These are phyloP conservation scores for Arachis monticola DNA, from an alignment of 331 rosid genomes.

Conservation along the genomic window DNA sequence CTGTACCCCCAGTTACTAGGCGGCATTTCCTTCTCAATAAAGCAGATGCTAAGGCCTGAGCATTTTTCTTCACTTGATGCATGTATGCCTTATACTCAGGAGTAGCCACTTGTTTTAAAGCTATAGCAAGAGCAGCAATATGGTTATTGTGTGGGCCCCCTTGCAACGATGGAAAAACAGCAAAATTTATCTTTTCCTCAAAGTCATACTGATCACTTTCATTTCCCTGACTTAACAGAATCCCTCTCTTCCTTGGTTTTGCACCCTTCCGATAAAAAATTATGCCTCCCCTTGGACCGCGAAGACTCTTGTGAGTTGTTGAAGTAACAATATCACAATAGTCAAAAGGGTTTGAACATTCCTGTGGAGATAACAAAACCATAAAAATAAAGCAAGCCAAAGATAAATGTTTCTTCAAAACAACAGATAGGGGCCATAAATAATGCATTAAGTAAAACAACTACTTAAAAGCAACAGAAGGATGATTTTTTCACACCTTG, in stretches of 20 bases:
- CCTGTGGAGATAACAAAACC: slow-evolving; percentile 50
- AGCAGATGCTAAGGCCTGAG: slow-evolving; percentile 75
- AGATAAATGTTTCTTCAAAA: slow-evolving; percentile 13
- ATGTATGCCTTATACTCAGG: slow-evolving; percentile 77
- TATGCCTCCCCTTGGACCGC: slow-evolving; percentile 94
- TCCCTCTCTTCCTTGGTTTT: slow-evolving; percentile 78
- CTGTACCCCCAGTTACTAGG: slow-evolving; percentile 85
- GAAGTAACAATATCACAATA: slow-evolving; percentile 88
- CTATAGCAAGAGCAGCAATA: slow-evolving; percentile 88
- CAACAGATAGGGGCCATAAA: not conserved
- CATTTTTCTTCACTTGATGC: slow-evolving; percentile 89
- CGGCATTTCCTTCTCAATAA: slow-evolving; percentile 69
- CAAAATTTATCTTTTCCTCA: slow-evolving; percentile 83
- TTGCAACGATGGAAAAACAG: slow-evolving; percentile 86
- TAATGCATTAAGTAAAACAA: not conserved
- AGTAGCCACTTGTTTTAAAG: slow-evolving; percentile 77
- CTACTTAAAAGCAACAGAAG: not conserved
- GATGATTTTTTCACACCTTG: slow-evolving; percentile 59
- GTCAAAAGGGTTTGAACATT: slow-evolving; percentile 79
- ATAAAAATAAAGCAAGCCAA: not conserved
- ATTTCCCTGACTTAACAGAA: slow-evolving; percentile 66
- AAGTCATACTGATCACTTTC: slow-evolving; percentile 77
- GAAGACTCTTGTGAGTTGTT: slow-evolving; percentile 90
- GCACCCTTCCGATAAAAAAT: slow-evolving; percentile 79
- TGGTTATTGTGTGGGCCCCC: slow-evolving; percentile 95